Base-by-base conservation (phyloP, 2,329 filamentous ascomycete species). In the Moelleriella libera region DNA sequence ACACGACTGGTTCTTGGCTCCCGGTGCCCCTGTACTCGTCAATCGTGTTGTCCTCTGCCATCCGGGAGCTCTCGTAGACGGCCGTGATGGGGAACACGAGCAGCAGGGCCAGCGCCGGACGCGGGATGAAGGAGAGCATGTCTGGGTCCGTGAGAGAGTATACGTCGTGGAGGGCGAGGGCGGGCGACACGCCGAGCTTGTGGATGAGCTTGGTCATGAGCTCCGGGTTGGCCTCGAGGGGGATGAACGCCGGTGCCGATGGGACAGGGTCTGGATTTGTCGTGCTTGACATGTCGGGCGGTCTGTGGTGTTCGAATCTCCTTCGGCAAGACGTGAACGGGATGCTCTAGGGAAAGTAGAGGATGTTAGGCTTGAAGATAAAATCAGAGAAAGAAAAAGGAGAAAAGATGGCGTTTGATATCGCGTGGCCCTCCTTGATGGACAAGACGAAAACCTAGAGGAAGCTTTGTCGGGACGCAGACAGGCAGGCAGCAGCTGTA, bases 11-110 rank as follows among this genome's bases (percentile, higher is more conserved):
- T 60, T 96, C 87, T 0, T 58, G 60, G 1, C 74, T 66, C 1
- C 88, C 88, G 14, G 70, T 72, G 42, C 83, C 84, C 0, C 63
- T 61, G 68, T 95, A 95, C 40, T 80, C 76, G 2, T 68, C 54
- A 41, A 70, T 68, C 28, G 73, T 62, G 45, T 69, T 68, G 66
- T 96, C 89, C 69, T 95, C 89, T 42, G 78, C 71, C 49, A 76
- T 63, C 32, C 89, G 83, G 60, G 83, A 80, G 50, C 74, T 76
- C 67, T 95, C 85, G 73, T 95, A 96, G 41, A 77, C 75, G 45
- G 80, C 71, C 47, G 79, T 87, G 52, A 94, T 76, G 54, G 92
- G 90, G 64, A 96, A 95, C 53, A 97, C 88, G 56, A 97, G 83
- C 32, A 97, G 81, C 12, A 97, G 78, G 5, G 90, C 90, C 53